Conservation (phyloP, 495 filamentous ascomycete genomes). For the Xylaria castorea region DNA sequence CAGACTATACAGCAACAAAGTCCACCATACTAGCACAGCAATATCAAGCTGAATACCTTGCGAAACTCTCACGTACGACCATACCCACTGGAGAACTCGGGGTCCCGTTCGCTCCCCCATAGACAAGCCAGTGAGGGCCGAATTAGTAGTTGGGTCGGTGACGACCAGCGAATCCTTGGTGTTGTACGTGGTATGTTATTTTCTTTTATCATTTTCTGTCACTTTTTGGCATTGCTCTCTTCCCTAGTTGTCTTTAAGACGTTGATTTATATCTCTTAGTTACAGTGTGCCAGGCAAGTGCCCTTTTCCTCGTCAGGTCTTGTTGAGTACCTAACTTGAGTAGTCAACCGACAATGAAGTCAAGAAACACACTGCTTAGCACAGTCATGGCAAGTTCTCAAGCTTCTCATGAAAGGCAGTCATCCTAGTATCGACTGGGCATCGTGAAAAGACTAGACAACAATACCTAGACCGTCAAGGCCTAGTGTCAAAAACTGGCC, state of each 20-base stretch:
- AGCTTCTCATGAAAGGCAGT: neutral
- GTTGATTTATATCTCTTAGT: neutral
- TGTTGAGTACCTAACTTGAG: neutral
- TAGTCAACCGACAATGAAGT: neutral
- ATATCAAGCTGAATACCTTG: neutral
- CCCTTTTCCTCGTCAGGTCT: neutral
- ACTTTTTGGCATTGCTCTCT: neutral
- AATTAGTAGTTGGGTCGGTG: slow-evolving; percentile 52
- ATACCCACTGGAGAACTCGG: slow-evolving; percentile 46
- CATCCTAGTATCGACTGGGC: neutral
- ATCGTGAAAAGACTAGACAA: neutral
- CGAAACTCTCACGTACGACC: slow-evolving; percentile 36
- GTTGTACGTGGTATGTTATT: slow-evolving; percentile 38
- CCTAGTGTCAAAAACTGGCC: neutral
- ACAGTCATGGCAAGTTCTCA: neutral
- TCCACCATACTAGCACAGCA: too few species aligned
- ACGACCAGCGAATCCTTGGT: slow-evolving; percentile 49
- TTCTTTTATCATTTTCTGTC: neutral
- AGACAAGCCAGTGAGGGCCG: slow-evolving; percentile 37
- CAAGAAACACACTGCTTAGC: neutral
- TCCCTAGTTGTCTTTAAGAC: neutral
- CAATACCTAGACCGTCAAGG: neutral
- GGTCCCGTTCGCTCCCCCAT: slow-evolving; percentile 52
- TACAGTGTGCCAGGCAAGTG: neutral
- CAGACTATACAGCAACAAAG: neutral